A percentile compares a stretch with the other conserved stretches of the same genome.
phyloP scores from a whole-genome alignment of 75 land plant genomes.

The Azolla pinnata region DNA sequence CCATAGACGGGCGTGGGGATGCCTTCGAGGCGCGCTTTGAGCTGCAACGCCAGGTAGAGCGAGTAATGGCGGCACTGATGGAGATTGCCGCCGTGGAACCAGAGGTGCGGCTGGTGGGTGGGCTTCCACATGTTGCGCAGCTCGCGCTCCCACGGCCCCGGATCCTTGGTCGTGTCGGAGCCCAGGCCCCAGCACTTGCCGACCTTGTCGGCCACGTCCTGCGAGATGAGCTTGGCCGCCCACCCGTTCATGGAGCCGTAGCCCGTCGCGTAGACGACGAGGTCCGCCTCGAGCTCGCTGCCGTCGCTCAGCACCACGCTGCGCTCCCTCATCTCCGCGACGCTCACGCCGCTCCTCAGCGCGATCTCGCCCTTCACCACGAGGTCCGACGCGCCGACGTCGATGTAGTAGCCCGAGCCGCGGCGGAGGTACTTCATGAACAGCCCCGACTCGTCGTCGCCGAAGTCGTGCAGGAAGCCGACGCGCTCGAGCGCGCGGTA shows the following conservation, averaged over 20 bases:
- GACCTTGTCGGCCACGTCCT: slow-evolving; percentile 18
- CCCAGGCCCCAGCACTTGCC: slow-evolving; percentile 18
- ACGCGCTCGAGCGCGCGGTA: neutral
- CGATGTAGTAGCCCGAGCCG: slow-evolving; percentile 9
- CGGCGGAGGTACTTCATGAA: slow-evolving; percentile 6
- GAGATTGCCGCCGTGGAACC: slow-evolving; percentile 12
- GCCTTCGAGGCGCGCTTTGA: slow-evolving; percentile 14
- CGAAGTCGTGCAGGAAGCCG: slow-evolving; percentile 14
- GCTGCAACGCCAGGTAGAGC: slow-evolving; percentile 10
- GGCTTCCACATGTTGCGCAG: no score
- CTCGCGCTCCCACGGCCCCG: slow-evolving; percentile 12
- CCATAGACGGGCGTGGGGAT: slow-evolving; percentile 18
- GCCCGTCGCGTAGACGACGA: slow-evolving; percentile 10
- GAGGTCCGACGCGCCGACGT: slow-evolving; percentile 7
- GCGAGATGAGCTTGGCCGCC: slow-evolving; percentile 11
- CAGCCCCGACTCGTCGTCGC: slow-evolving; percentile 12
- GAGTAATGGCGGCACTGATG: slow-evolving; percentile 15
- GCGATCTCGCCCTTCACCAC: neutral
- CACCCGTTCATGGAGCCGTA: slow-evolving; percentile 9
- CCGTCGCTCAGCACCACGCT: slow-evolving; percentile 7
- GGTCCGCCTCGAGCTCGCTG: slow-evolving; percentile 3
- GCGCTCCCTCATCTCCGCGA: neutral
- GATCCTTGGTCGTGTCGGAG: slow-evolving; percentile 13
- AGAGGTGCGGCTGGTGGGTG: neutral
- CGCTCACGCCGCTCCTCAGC: neutral